These are phyloP conservation scores for Adenanthera pavonina DNA, from an alignment of 306 rosid genomes.

Conservation along the genomic window DNA sequence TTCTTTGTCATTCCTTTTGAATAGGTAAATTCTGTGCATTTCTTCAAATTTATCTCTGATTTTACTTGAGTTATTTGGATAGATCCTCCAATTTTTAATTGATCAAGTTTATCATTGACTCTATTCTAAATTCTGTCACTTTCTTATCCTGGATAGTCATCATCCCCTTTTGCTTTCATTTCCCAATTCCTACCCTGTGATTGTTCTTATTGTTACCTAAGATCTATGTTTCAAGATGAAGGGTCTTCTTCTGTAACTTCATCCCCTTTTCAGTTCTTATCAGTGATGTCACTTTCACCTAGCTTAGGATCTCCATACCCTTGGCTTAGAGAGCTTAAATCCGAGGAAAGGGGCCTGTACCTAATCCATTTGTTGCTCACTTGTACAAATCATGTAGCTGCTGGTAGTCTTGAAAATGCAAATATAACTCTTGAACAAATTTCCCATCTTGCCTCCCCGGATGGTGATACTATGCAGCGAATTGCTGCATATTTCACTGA, in stretches of 20 bases:
- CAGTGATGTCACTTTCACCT: slow-evolving; percentile 73
- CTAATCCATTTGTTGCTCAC: slow-evolving; percentile 77
- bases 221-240: slow-evolving; percentile 71
- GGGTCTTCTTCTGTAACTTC: slow-evolving; percentile 72
- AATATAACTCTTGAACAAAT: slow-evolving; percentile 79
- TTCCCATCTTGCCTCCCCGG: slow-evolving; percentile 75
- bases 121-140: slow-evolving; percentile 4
- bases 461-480: slow-evolving; percentile 92
- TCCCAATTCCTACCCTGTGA: slow-evolving; percentile 32
- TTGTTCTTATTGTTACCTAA: slow-evolving; percentile 48
- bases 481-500: slow-evolving; percentile 76
- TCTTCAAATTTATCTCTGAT: slow-evolving; percentile 23
- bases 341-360: slow-evolving; percentile 81
- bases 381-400: slow-evolving; percentile 83
- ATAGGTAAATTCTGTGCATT: background rate
- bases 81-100: slow-evolving; percentile 7
- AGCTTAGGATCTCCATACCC: slow-evolving; percentile 72
- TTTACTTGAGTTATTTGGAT: slow-evolving; percentile 14
- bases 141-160: slow-evolving; percentile 2
- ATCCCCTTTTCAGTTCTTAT: slow-evolving; percentile 63
- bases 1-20: slow-evolving; percentile 20
- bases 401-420: slow-evolving; percentile 76
- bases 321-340: slow-evolving; percentile 75
- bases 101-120: slow-evolving; percentile 24
- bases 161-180: slow-evolving; percentile 29